These are phyloP conservation scores for Brassica balearica DNA, from an alignment of 441 rosid genomes.

Conservation along the genomic window DNA sequence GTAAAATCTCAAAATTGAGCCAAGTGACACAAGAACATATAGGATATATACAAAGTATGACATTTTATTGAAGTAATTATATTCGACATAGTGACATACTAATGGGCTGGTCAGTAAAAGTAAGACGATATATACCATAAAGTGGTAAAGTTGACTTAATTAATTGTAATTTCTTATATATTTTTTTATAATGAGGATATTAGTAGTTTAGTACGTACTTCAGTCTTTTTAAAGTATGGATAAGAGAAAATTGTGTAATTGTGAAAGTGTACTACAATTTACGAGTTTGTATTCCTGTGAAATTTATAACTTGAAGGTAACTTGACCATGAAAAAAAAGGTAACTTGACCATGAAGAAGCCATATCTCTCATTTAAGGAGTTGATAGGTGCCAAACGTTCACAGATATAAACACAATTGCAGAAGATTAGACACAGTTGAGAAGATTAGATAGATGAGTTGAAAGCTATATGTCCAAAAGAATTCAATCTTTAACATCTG, in stretches of 20 bases:
- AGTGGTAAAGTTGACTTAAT: constrained; percentile 14
- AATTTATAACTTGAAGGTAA: background rate
- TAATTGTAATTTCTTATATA: background rate
- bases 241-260: background rate
- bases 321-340: background rate
- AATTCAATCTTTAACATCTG: background rate
- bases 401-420: background rate
- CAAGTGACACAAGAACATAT: constrained; percentile 15
- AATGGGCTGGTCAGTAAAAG: background rate
- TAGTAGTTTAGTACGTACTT: background rate
- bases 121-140: background rate
- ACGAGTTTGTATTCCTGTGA: background rate
- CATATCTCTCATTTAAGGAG: background rate
- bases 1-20: constrained; percentile 4
- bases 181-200: background rate
- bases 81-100: constrained; percentile 8
- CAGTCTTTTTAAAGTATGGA: background rate
- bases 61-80: background rate
- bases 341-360: background rate
- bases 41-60: background rate
- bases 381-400: background rate
- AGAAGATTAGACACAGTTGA: background rate
- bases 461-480: constrained; percentile 7
- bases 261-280: background rate
- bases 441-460: background rate